Conservation (phyloP, 2,329 filamentous ascomycete species). For the Dactylellina parvicollis region DNA sequence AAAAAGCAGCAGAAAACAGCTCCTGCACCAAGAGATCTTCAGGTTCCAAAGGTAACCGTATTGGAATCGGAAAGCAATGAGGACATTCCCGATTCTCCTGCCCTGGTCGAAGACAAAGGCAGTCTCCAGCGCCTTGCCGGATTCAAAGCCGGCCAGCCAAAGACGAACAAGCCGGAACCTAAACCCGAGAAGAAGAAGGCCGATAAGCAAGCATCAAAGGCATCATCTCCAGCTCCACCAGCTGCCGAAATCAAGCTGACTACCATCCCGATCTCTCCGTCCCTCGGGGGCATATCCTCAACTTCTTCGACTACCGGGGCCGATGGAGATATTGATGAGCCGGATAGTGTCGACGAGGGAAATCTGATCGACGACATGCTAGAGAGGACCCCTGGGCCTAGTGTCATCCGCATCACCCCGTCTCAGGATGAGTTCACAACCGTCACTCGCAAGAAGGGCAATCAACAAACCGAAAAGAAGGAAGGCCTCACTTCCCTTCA, state of each 20-base stretch:
- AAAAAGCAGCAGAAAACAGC: conserved; percentile 43
- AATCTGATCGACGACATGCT: conserved; percentile 48
- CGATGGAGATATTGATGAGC: conserved; percentile 49
- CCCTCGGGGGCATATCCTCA: conserved; percentile 43
- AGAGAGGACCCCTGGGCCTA: conserved; percentile 39
- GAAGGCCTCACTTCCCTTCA: conserved; percentile 40
- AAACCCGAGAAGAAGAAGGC: conserved; percentile 47
- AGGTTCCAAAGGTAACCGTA: conserved; percentile 40
- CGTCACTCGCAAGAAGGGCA: conserved; percentile 49
- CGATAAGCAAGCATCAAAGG: conserved; percentile 46
- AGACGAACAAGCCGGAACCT: conserved; percentile 31
- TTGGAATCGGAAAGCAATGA: conserved; percentile 32
- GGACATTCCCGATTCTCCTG: conserved; percentile 23
- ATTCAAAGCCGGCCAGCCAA: conserved; percentile 39
- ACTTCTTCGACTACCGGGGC: conserved; percentile 51
- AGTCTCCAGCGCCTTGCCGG: conserved; percentile 49
- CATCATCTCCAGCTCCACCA: conserved; percentile 6
- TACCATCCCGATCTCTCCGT: conserved; percentile 37
- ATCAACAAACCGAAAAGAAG: conserved; percentile 41
- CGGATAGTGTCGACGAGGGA: conserved; percentile 39
- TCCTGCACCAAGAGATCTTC: conserved; percentile 16
- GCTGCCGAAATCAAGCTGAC: conserved; percentile 33
- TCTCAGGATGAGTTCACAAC: conserved; percentile 45
- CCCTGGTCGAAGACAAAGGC: conserved; percentile 43
- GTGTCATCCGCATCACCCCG: conserved; percentile 47